phyloP scores from a whole-genome alignment of 2,329 filamentous ascomycete genomes.

The Alternaria triticimaculans region DNA sequence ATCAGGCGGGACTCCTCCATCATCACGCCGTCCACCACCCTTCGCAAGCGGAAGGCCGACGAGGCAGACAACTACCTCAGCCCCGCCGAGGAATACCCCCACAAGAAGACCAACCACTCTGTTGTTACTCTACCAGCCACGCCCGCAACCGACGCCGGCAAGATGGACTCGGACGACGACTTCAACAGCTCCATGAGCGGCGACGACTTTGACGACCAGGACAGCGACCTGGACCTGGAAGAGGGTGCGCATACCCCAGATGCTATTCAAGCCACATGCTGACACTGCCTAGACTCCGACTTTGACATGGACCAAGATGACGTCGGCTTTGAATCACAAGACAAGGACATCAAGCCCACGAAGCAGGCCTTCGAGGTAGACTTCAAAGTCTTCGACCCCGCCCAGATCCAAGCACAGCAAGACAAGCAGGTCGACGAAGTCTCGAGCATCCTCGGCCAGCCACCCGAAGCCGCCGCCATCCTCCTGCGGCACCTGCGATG shows the following conservation, averaged over 20 bases:
- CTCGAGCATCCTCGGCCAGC: constrained; percentile 86
- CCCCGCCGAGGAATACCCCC: constrained; percentile 36
- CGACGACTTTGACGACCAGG: constrained; percentile 76
- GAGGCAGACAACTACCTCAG: constrained; percentile 39
- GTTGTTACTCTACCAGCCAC: constrained; percentile 38
- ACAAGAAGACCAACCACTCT: constrained; percentile 35
- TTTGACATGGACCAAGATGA: constrained; percentile 66
- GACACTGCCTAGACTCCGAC: constrained; percentile 54
- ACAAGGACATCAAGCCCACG: constrained; percentile 75
- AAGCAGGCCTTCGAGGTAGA: constrained; percentile 82
- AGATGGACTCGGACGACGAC: constrained; percentile 96
- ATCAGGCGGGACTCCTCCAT: constrained; percentile 46
- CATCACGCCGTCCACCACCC: constrained; percentile 46
- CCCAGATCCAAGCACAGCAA: constrained; percentile 84
- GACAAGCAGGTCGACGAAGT: constrained; percentile 87
- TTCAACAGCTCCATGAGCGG: constrained; percentile 86
- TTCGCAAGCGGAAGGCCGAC: constrained; percentile 50
- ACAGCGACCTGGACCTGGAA: constrained; percentile 68
- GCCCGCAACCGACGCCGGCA: constrained; percentile 49
- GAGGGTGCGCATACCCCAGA: constrained; percentile 45
- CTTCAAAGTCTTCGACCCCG: constrained; percentile 79
- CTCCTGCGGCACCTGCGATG: constrained; percentile 87
- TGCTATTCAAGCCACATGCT: constrained; percentile 18
- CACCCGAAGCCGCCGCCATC: constrained; percentile 88
- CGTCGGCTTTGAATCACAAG: constrained; percentile 67